Evolutionary conservation across 2,329 filamentous ascomycete species (phyloP).

Genomic region (Monilinia vaccinii-corymbosi): DNA sequence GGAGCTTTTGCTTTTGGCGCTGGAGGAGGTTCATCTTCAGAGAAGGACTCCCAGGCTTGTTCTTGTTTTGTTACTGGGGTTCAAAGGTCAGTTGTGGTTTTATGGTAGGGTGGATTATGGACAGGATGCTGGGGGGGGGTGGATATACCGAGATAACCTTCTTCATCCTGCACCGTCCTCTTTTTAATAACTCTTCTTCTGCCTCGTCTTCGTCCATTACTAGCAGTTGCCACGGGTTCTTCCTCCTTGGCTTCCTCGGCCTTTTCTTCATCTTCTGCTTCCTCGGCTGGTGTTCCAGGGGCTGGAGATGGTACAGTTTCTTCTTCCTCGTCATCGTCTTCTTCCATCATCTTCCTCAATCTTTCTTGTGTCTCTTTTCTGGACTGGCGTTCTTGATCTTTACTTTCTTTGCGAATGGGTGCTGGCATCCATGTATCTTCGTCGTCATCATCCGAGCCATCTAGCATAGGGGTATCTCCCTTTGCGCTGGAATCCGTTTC

Average conservation of each 20-base stretch:
- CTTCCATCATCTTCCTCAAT: constrained; percentile 68
- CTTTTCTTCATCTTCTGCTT: constrained; percentile 29
- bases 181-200: constrained; percentile 79
- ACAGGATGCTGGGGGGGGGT: no score
- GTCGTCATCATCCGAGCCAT: constrained; percentile 48
- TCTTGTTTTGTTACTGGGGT: constrained; percentile 74
- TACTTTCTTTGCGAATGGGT: constrained; percentile 28
- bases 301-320: constrained; percentile 31
- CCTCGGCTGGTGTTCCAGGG: constrained; percentile 23
- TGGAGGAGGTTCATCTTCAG: constrained; percentile 68
- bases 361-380: constrained; percentile 57
- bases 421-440: constrained; percentile 34
- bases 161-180: constrained; percentile 75
- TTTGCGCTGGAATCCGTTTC: constrained; percentile 32
- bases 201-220: constrained; percentile 62
- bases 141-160: constrained; percentile 74
- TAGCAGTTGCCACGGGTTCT: constrained; percentile 39
- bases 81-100: neutral
- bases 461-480: constrained; percentile 46
- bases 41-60: constrained; percentile 82
- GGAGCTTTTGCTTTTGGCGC: constrained; percentile 40
- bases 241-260: constrained; percentile 34
- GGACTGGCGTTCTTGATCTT: constrained; percentile 31
- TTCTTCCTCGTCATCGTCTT: constrained; percentile 41
- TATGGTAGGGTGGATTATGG: neutral